Base-by-base conservation (phyloP, 2,329 filamentous ascomycete species). In the Aspergillus sp. region DNA sequence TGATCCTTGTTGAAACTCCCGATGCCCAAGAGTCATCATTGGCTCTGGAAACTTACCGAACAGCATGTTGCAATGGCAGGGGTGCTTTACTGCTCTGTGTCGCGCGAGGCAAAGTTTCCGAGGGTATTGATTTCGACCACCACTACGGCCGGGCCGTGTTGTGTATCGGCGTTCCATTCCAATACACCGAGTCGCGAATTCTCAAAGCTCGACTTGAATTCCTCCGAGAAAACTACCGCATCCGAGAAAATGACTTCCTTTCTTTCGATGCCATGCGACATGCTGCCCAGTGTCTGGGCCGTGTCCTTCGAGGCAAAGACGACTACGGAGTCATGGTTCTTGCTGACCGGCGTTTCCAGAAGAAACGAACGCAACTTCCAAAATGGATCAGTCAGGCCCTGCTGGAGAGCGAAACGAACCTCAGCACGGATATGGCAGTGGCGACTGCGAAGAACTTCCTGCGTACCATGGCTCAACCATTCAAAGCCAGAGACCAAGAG, bases 281-380 rank as follows among this genome's bases (percentile, higher is more conserved):
- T 72, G 95, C 95, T 13, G 93, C 95, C 1, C 95, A 99, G 72
- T 99, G 95, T 70, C 81, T 99, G 2, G 96, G 95, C 13, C 93
- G 95, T 71, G 95, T 99, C 44, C 80, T 99, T 61, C 84, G 95
- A 67, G 95, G 95, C 22, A 99, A 99, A 74, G 96, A 99, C 71
- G 95, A 99, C 75, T 99, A 99, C 74, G 95, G 95, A n/a, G 91
- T 99, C 80, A 99, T 99, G 95, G 93, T 99, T 4, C 82, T 99
- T 27, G 95, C 96, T 2, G 95, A 99, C 73, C 88, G 91, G 42
- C 86, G 95, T 17, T 99, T 97, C 75, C 88, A 91, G 72, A 96
- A 95, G 79, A 98, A 98, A 77, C 83, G 92, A 39, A 82, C 76
- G 3, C 96, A 99, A 76, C 81, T 99, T 27, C 95, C 95, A 11